Evolutionary conservation across 768 basidiomycete species (phyloP).

Genomic region (Kwoniella bestiolae): DNA sequence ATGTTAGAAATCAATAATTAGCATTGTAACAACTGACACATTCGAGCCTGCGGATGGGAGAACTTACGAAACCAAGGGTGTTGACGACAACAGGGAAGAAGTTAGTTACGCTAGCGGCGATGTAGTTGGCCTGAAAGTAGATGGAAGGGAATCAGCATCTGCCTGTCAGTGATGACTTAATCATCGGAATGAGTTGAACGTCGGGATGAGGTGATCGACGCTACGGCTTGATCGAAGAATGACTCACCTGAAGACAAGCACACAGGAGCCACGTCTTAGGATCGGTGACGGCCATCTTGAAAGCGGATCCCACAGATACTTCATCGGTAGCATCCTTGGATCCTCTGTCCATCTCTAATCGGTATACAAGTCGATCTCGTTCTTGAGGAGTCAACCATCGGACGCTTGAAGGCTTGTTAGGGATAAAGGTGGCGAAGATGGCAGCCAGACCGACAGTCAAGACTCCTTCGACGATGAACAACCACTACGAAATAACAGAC

Average conservation of each 20-base stretch:
- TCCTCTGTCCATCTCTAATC: constrained; percentile 47
- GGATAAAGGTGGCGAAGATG: constrained; percentile 57
- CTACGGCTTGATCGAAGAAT: neutral
- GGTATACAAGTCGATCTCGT: constrained; percentile 40
- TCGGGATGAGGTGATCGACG: neutral
- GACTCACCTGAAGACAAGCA: constrained; percentile 10
- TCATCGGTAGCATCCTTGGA: constrained; percentile 46
- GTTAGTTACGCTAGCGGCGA: constrained; percentile 51
- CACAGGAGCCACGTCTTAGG: constrained; percentile 43
- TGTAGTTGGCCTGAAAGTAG: constrained; percentile 34
- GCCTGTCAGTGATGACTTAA: neutral
- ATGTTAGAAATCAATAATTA: neutral
- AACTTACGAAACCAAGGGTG: constrained; percentile 39
- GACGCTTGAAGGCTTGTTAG: constrained; percentile 80
- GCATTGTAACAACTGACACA: neutral
- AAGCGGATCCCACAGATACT: constrained; percentile 31
- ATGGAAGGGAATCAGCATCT: too few relatives aligned
- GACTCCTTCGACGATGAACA: constrained; percentile 44
- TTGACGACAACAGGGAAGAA: constrained; percentile 52
- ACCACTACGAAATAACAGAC: constrained; percentile 27
- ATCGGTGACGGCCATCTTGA: constrained; percentile 48
- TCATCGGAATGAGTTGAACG: too few relatives aligned
- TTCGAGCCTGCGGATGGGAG: too few relatives aligned
- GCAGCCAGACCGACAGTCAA: constrained; percentile 29
- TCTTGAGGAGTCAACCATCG: constrained; percentile 63